phyloP scores from a whole-genome alignment of 1,139 yeast genomes.

The Yamadazyma mexicana region DNA sequence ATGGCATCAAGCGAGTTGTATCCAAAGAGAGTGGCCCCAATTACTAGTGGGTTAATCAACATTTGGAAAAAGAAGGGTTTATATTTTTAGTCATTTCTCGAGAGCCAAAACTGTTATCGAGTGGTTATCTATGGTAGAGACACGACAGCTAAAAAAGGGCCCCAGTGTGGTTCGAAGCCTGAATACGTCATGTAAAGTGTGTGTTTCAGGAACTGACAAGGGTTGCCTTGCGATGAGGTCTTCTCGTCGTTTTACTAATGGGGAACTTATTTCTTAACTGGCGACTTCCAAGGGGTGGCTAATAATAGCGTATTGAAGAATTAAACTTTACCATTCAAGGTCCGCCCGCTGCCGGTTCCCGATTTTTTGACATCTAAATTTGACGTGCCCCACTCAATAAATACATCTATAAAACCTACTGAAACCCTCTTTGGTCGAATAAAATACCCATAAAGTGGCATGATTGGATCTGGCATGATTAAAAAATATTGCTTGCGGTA shows the following conservation, averaged over 20 bases:
- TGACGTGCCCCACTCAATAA: neutral
- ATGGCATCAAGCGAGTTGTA: neutral
- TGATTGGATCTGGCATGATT: too few species aligned
- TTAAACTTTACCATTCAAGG: too few species aligned
- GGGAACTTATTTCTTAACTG: too few species aligned
- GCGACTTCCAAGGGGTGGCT: too few species aligned
- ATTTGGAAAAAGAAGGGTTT: neutral
- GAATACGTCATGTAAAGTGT: too few species aligned
- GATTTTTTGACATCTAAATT: neutral
- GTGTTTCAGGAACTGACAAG: too few species aligned
- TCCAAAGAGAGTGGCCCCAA: conserved; percentile 2
- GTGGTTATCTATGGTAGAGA: neutral
- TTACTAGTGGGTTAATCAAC: conserved; percentile 2
- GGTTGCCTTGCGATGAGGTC: too few species aligned
- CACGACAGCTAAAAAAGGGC: too few species aligned
- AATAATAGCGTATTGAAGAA: too few species aligned
- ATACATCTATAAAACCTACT: neutral
- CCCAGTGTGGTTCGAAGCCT: neutral
- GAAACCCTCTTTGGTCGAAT: neutral
- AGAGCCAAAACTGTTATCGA: neutral
- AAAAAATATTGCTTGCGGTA: neutral
- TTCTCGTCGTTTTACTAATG: too few species aligned
- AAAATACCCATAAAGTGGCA: conserved; percentile 1
- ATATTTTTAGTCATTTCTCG: neutral
- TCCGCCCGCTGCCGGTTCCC: too few species aligned